These are phyloP conservation scores for Phytophthora podocarpi DNA, from an alignment of 352 stramenopile genomes.

Conservation along the genomic window DNA sequence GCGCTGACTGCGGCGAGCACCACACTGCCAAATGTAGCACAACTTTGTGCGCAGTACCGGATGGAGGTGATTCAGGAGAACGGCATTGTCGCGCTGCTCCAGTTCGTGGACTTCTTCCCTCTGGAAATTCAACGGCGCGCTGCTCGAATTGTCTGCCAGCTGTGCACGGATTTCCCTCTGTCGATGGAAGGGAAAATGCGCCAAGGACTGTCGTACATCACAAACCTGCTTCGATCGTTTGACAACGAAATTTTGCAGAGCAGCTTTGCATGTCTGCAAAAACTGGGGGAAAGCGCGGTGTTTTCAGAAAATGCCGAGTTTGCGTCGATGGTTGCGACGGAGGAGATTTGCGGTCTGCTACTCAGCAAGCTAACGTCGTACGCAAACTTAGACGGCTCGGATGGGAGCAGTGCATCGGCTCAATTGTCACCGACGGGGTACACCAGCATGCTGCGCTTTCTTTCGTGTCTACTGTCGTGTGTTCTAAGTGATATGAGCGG, in stretches of 20 bases:
- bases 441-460: conserved; percentile 51
- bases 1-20: neutral
- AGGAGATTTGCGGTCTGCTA: conserved; percentile 46
- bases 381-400: conserved; percentile 11
- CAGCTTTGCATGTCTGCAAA: conserved; percentile 54
- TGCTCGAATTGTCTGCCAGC: conserved; percentile 51
- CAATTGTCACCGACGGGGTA: conserved; percentile 36
- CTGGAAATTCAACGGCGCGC: conserved; percentile 74
- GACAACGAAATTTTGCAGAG: conserved; percentile 64
- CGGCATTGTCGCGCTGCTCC: conserved; percentile 67
- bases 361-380: conserved; percentile 40
- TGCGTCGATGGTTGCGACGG: conserved; percentile 46
- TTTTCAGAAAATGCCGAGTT: conserved; percentile 44
- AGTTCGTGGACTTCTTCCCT: conserved; percentile 86
- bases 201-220: conserved; percentile 50
- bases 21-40: neutral
- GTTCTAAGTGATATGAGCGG: conserved; percentile 24
- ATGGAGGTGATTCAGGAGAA: conserved; percentile 58
- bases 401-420: neutral
- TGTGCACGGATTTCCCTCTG: conserved; percentile 53
- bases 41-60: conserved; percentile 42
- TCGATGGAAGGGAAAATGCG: conserved; percentile 36
- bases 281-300: conserved; percentile 48
- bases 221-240: conserved; percentile 48
- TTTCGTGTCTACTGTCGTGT: conserved; percentile 44